Base-by-base conservation (phyloP, 805 yeast genomes). In the Candida piceae region DNA sequence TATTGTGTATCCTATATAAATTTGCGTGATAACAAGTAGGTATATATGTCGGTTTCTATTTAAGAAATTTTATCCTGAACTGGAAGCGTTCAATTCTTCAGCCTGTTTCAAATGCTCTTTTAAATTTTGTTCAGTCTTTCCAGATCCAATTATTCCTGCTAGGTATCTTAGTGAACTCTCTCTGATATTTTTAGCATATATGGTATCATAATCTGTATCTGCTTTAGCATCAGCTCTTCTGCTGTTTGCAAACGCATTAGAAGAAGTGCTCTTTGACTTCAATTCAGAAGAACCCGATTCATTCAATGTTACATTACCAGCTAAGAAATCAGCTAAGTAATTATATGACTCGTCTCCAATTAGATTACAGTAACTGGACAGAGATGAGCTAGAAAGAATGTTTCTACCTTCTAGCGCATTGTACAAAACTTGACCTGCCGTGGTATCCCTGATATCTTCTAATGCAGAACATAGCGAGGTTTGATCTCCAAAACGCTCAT, bases 301-400 rank as follows among this genome's bases (percentile, higher is more conserved):
- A 22, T 32, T 39, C 1, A 35, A 5, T 3, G 36, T 30, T 23
- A 36, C 27, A 36, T 55, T 51, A n/a, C 57, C 60, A 8, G 55
- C 50, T 4, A 66, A 37, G 5, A 62, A 39, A 3, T 57, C 58
- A 2, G 69, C 74, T 17, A 73, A 52, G 40, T 72, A 73, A 0
- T 63, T 62, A 46, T 62, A 72, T 0, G 78, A 72, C 9, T 62
- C 63, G 40, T 67, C 73, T 10, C 40, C 35, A 11, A 45, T 20
- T 7, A 53, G 34, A 24, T 39, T 49, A 7, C 42, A 34, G 25
- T 39, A 34, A 12, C 31, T 34, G 6, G 34, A 29, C 16, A 45
- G n/a, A 2, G 59, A 49, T 7, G 43, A 32, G 15, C 29, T 32
- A 11, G 55, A 44, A n/a, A 35, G 10, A 1, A 37, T 17, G 18